These are phyloP conservation scores for Neopestalotiopsis sp. DNA, from an alignment of 2,329 filamentous ascomycete species.

Conservation along the genomic window DNA sequence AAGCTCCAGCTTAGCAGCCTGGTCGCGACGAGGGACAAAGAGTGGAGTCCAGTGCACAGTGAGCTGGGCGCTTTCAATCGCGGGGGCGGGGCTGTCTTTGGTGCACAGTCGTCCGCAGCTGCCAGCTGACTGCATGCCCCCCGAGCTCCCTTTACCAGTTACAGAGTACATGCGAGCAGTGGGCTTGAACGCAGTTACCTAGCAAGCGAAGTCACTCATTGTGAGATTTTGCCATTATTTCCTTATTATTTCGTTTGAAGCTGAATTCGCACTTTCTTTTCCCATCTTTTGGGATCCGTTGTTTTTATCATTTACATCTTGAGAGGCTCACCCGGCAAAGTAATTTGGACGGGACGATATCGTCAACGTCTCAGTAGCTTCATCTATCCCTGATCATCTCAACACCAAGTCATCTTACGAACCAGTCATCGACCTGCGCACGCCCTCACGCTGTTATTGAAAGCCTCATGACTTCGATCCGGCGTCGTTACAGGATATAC, in stretches of 20 bases:
- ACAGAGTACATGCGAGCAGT: background rate
- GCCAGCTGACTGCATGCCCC: background rate
- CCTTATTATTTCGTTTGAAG: no score
- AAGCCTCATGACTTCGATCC: background rate
- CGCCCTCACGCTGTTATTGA: background rate
- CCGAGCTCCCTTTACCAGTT: background rate
- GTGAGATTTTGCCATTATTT: no score
- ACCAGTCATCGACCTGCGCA: background rate
- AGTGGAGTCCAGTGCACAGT: background rate
- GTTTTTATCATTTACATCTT: no score
- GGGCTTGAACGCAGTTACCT: no score
- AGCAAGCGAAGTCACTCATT: no score
- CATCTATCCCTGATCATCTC: no score
- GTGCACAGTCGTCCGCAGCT: background rate
- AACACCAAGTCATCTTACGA: background rate
- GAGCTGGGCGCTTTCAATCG: background rate
- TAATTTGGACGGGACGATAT: no score
- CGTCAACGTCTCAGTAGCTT: no score
- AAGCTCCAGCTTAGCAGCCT: constrained; percentile 1
- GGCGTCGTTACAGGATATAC: background rate
- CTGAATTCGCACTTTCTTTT: no score
- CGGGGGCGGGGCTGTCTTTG: background rate
- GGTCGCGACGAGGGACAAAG: background rate
- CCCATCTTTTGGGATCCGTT: no score
- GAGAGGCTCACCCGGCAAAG: no score